Evolutionary conservation across 176 grass and related monocot species (phyloP), one percentile per base, ranked within the genome.

Genomic region (Zoysia japonica): DNA sequence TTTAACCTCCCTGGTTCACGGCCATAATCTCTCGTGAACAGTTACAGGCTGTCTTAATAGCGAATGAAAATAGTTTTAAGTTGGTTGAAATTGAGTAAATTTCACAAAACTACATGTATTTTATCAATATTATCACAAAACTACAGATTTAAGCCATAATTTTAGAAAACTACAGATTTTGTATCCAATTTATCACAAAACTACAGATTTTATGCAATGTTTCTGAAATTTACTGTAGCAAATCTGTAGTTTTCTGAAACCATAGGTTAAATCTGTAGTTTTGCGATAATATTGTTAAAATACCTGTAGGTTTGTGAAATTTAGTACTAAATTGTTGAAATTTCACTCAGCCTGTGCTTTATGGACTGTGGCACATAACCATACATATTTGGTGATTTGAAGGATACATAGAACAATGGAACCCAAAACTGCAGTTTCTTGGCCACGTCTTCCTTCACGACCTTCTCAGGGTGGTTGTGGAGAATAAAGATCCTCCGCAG

Each of bases 1-100:
- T 70, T 7, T 62, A 74, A 49, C 59, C 65, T 79, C 12, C 49
- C n/a, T 69, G 42, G n/a, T 38, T 80, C 39, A 39, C 38, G 6
- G 48, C 54, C 15, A 15, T 79, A 28, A 35, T 65, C 12, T 44
- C 59, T 17, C 61, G 38, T 42, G 16, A 42, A 73, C 70, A 80
- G 48, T 61, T 51, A 36, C 47, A 61, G n/a, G 9, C n/a, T 45
- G 10, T 37, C 50, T 43, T 60, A 78, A 37, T 15, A 19, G 36
- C 15, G 12, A 7, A 80, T 2, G 1, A 45, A 71, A 53, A 53
- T 11, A 52, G 37, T 67, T 67, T 49, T 50, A 13, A 11, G 7
- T 53, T 19, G 28, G 17, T 60, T 2, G 15, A 52, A 78, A 36
- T 14, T 65, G 28, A 28, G 28, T 28, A 28, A 28, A 28, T 28